Evolutionary conservation across 495 filamentous ascomycete species (phyloP).

Genomic region (Bombardia bombarda): DNA sequence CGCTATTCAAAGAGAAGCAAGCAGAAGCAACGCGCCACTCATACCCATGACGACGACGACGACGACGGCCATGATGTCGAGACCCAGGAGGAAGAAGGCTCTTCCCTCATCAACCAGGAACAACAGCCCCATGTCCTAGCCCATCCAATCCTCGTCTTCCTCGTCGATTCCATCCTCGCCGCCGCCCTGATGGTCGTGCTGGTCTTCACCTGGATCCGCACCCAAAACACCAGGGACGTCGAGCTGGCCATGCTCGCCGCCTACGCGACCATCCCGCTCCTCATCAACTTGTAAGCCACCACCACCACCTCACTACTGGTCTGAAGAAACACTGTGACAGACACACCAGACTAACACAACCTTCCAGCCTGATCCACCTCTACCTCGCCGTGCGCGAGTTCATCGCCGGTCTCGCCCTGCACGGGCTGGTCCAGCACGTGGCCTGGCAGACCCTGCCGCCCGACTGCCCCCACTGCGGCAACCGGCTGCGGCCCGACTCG

Average conservation of each 20-base stretch:
- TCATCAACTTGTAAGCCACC: constrained; percentile 31
- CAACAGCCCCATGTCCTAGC: constrained; percentile 4
- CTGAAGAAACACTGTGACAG: too few species aligned
- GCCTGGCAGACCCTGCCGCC: constrained; percentile 29
- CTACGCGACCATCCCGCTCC: constrained; percentile 31
- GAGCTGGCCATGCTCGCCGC: constrained; percentile 32
- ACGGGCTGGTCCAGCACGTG: constrained; percentile 23
- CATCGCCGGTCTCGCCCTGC: constrained; percentile 29
- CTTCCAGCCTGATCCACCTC: constrained; percentile 31
- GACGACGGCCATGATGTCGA: constrained; percentile 8
- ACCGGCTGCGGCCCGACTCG: constrained; percentile 23
- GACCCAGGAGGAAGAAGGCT: too few species aligned
- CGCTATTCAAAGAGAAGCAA: constrained; percentile 2
- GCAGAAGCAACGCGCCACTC: too few species aligned
- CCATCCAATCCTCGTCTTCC: constrained; percentile 31
- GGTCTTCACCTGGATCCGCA: constrained; percentile 31
- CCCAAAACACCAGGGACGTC: constrained; percentile 7
- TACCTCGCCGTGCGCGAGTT: constrained; percentile 30
- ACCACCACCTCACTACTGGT: too few species aligned
- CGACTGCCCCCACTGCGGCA: constrained; percentile 34
- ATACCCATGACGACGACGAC: background rate
- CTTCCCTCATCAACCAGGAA: constrained; percentile 1
- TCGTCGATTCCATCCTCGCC: constrained; percentile 27
- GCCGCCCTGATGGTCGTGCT: constrained; percentile 28
- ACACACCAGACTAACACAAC: too few species aligned